Base-by-base conservation (phyloP, 441 rosid species). In the Adansonia madagascariensis region DNA sequence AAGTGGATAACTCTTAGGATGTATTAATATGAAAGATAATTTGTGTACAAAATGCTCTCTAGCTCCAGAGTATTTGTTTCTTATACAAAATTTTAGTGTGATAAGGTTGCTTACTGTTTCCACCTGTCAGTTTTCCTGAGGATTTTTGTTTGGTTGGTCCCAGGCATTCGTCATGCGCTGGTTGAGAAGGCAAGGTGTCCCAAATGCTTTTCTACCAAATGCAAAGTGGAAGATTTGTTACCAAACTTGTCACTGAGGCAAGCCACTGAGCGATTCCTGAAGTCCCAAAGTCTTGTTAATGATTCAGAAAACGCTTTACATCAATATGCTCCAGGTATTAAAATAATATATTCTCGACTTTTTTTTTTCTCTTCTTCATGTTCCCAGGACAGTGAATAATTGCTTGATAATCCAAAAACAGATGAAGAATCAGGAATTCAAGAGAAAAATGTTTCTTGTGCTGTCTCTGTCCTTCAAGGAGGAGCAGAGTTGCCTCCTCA, bases 351-450 rank as follows among this genome's bases (percentile, higher is more conserved):
- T 69, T 46, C 68, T 27, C 6, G n/a, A 73, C 31, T 31, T 31
- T 31, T 31, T 31, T 4, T 31, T 3, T 31, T 76, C 31, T 50
- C 44, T 59, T 31, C 72, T 31, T 31, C 24, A 44, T 24, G 7
- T 22, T n/a, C 17, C 14, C 12, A 59, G 63, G 62, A 35, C 6
- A 11, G 10, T 55, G 50, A 71, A 53, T 65, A 53, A 41, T 75
- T 53, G 61, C 71, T 63, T 60, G 65, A 10, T 74, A 5, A 70
- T 72, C 56, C 69, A 69, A 77, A 65, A 73, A 46, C 85, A 87
- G 90, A 89, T 86, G 88, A 82, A 74, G 88, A 85, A 81, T 89
- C 92, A 11, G 89, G 92, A 76, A 86, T 85, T 81, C 86, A 89
- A 77, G 90, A 63, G 71, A 84, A 87, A 15, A 86, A 87, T 62